Evolutionary conservation across 306 rosid species (phyloP), one percentile per base, ranked within the genome.

Genomic region (Vigna reflexopilosa): DNA sequence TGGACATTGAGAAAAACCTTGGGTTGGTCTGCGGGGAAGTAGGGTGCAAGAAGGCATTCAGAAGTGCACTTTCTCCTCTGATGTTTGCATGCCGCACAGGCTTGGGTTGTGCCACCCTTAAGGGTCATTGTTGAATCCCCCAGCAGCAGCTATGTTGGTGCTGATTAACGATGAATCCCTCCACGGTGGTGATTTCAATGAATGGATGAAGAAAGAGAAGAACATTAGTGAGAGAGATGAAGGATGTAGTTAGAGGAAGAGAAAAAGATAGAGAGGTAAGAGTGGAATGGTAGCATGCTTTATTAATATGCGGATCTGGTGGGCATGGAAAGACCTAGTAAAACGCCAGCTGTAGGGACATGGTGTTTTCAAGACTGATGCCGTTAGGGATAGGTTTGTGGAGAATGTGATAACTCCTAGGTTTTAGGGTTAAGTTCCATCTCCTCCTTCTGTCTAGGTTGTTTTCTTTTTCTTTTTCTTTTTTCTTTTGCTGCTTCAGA

Each of bases 81-180:
- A 70, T 67, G 85, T 67, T 88, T 92, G 85, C 97, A 92, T 1
- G 95, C 93, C 1, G 95, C 93, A 62, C 97, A 92, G 38, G 97
- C 97, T 69, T 87, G 91, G 69, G 86, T 78, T 47, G 91, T 81
- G 72, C 90, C 86, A 47, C 95, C 91, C 78, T 90, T 92, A 10
- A 87, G 91, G 81, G 93, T 87, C 95, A 92, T 90, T 38, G 2
- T 58, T 51, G n/a, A 62, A 32, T 77, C 55, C 81, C 67, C 87
- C 76, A 30, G 34, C 4, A 26, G 28, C 28, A 1, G 26, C 26
- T 24, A 24, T 1, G 26, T 24, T 24, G 26, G 26, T 17, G 19
- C 19, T 17, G 19, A 17, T 17, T 17, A 17, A 17, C 19, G 19
- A 17, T 17, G 19, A 17, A 17, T 17, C 19, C 19, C 19, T 17